A percentile compares a stretch with the other conserved stretches of the same genome.
Conservation (phyloP, 176 grass and related monocot species). For the Lolium rigidum region DNA sequence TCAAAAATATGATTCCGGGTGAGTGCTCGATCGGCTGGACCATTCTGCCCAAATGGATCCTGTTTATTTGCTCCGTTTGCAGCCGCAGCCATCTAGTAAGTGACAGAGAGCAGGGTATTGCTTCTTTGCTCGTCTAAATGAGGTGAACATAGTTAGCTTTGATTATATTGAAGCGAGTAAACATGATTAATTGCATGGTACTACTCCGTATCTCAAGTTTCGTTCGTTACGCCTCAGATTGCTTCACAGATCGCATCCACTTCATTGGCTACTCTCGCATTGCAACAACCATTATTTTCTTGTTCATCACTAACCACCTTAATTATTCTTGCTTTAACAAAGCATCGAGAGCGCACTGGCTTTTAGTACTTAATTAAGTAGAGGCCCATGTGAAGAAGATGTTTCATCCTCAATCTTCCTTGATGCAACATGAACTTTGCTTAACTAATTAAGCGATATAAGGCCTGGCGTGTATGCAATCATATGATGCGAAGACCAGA, state of each 20-base stretch:
- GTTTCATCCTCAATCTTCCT: slow-evolving; percentile 37
- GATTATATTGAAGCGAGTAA: neutral
- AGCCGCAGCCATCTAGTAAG: neutral
- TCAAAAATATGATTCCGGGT: neutral
- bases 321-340: slow-evolving; percentile 22
- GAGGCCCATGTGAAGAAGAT: slow-evolving; percentile 24
- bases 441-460: slow-evolving; percentile 13
- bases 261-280: neutral
- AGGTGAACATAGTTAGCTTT: neutral
- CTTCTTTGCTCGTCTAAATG: slow-evolving; percentile 4
- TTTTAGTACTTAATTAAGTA: neutral
- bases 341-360: neutral
- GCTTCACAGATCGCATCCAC: neutral
- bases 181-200: neutral
- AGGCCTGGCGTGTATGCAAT: slow-evolving; percentile 21
- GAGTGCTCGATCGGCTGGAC: neutral
- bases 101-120: neutral
- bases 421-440: slow-evolving; percentile 12
- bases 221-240: neutral
- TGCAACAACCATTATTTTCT: slow-evolving; percentile 7
- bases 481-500: neutral
- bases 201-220: neutral
- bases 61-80: slow-evolving; percentile 12
- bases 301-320: neutral
- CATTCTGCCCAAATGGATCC: neutral